A percentile compares a stretch with the other conserved stretches of the same genome.
These are phyloP conservation scores for Salmacisia buchloeana DNA, from an alignment of 1,284 basidiomycete species.

Conservation along the genomic window DNA sequence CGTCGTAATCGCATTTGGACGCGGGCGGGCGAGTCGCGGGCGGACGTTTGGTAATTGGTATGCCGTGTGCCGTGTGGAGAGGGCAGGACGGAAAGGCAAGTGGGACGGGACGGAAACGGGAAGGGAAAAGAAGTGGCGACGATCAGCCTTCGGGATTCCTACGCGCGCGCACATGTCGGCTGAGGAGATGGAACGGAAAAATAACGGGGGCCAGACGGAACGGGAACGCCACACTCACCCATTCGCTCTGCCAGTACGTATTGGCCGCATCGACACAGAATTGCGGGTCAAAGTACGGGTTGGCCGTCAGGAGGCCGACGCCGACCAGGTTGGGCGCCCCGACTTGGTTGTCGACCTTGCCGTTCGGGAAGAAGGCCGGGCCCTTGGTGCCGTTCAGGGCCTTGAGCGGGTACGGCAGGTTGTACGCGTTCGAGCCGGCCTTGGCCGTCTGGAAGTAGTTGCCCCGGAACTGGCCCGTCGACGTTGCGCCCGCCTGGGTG, in stretches of 20 bases:
- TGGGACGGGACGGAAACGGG: too few relatives aligned
- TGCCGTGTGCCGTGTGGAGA: too few relatives aligned
- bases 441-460: constrained; percentile 10
- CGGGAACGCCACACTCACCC: background rate
- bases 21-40: too few relatives aligned
- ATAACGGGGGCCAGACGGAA: too few relatives aligned
- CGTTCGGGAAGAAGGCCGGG: background rate
- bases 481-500: background rate
- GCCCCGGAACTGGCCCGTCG: background rate
- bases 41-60: too few relatives aligned
- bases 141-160: too few relatives aligned
- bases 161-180: too few relatives aligned
- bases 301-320: background rate
- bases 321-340: background rate
- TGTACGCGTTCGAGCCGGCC: constrained; percentile 6
- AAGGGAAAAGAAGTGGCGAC: too few relatives aligned
- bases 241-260: background rate
- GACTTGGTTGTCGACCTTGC: background rate
- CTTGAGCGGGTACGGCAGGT: background rate
- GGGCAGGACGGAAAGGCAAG: too few relatives aligned
- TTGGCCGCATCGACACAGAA: background rate
- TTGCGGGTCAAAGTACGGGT: background rate
- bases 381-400: background rate
- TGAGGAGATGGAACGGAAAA: too few relatives aligned
- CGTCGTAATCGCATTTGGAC: too few relatives aligned